Conservation (phyloP, 306 rosid species). For the Betula pendula region DNA sequence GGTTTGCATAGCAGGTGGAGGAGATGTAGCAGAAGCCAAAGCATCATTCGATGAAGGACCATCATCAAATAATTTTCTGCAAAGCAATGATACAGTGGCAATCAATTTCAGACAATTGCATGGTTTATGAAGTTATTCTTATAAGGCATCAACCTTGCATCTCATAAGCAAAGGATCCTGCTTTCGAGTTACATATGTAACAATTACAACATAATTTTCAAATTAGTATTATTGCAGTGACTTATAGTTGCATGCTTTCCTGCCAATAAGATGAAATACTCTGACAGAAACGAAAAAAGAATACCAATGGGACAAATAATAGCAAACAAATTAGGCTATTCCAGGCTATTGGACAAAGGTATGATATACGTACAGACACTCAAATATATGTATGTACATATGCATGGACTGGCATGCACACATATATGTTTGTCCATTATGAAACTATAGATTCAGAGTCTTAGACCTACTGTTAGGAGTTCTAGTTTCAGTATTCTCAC, state of each 20-base stretch:
- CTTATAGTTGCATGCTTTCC: background rate
- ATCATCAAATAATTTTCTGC: constrained; percentile 60
- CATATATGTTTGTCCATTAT: background rate
- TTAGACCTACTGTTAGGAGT: background rate
- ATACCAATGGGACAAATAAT: background rate
- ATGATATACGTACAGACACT: no score
- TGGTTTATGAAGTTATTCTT: constrained; percentile 3
- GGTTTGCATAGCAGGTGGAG: constrained; percentile 31
- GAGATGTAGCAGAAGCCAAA: constrained; percentile 22
- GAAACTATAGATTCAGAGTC: background rate
- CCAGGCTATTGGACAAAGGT: background rate
- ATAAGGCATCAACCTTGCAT: background rate
- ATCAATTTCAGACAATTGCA: constrained; percentile 17
- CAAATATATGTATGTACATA: no score
- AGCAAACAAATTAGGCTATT: no score
- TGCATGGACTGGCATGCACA: background rate
- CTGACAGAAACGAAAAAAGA: background rate
- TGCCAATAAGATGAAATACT: background rate
- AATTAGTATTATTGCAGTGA: background rate
- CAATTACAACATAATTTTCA: background rate
- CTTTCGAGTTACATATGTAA: background rate
- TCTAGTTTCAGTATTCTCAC: background rate
- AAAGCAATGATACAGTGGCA: constrained; percentile 14
- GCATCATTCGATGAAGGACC: constrained; percentile 22
- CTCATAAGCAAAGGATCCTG: background rate